phyloP scores from a whole-genome alignment of 2,329 filamentous ascomycete genomes.

The Teratosphaeria destructans region DNA sequence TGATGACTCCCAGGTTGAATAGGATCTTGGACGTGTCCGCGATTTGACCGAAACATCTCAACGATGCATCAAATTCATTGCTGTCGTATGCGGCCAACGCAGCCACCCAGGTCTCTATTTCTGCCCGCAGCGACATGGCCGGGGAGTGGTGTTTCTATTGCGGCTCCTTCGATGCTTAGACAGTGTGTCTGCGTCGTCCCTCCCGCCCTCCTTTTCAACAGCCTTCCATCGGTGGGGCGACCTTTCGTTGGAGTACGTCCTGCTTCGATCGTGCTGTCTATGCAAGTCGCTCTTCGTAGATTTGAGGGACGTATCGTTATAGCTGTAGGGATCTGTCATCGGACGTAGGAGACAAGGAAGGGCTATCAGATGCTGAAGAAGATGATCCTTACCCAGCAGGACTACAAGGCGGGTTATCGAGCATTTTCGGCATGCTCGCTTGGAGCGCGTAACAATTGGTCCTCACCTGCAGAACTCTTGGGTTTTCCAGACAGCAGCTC shows the following conservation, averaged over 20 bases:
- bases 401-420: neutral
- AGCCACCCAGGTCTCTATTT: constrained; percentile 97
- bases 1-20: constrained; percentile 97
- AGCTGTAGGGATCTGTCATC: neutral
- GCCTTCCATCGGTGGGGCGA: neutral
- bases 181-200: neutral
- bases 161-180: neutral
- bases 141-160: neutral
- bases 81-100: constrained; percentile 89
- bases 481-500: neutral
- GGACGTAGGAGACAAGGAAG: neutral
- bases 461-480: constrained; percentile 6
- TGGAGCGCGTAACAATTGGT: constrained; percentile 18
- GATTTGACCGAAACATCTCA: constrained; percentile 75
- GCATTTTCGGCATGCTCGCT: constrained; percentile 2
- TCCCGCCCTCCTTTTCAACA: neutral
- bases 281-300: neutral
- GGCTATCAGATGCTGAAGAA: neutral
- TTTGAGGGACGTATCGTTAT: neutral
- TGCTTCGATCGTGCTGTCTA: neutral
- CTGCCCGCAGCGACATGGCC: constrained; percentile 49
- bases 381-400: neutral
- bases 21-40: constrained; percentile 94
- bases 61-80: constrained; percentile 87
- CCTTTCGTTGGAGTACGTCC: neutral